Evolutionary conservation across 2,329 filamentous ascomycete species (phyloP), one percentile per base, ranked within the genome.

Genomic region (Fonsecaea monophora): DNA sequence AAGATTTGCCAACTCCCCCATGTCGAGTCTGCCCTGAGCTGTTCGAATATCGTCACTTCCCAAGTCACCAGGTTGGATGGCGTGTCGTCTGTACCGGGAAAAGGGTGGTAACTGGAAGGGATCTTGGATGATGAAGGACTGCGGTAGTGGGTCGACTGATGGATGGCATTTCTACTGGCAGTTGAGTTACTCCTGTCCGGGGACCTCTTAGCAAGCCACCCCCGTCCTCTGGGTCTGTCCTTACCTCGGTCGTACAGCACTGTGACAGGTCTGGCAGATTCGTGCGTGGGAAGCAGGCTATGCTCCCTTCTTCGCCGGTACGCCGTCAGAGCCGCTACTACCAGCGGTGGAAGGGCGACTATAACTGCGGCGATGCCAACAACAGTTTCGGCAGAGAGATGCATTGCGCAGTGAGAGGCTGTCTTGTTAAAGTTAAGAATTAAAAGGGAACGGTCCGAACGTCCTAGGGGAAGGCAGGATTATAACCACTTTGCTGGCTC

Each of bases 351-450:
- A 21, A 64, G 25, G 32, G 65, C 55, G 18, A 67, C 38, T 30
- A 67, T 32, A 18, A 67, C 53, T 50, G 45, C 60, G n/a, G 64
- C 38, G 50, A 67, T 63, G 30, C 60, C 60, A 25, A 63, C 60
- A 1, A 67, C 21, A n/a, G 65, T 55, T 10, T 67, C 65, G 9
- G 38, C 60, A n/a, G 65, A 60, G 18, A 67, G n/a, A 35, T 57
- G 32, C 65, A 64, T 67, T 18, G 12, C 15, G 25, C 55, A 58
- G 40, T 13, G 18, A 34, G 25, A 13, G 18, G 9, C 4, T 45
- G 32, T 34, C 12, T 6, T 9, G n/a, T 34, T 21, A 9, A 12
- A 21, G 1, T 21, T 9, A 9, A 5, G 18, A 18, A 3, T 7
- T 5, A 21, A 50, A 50, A 12, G 2, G 21, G 45, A 25, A 12